Percentiles rank a stretch among this genome's conserved stretches.
Conservation (phyloP, 2,329 filamentous ascomycete genomes). For the Cercospora janseana region DNA sequence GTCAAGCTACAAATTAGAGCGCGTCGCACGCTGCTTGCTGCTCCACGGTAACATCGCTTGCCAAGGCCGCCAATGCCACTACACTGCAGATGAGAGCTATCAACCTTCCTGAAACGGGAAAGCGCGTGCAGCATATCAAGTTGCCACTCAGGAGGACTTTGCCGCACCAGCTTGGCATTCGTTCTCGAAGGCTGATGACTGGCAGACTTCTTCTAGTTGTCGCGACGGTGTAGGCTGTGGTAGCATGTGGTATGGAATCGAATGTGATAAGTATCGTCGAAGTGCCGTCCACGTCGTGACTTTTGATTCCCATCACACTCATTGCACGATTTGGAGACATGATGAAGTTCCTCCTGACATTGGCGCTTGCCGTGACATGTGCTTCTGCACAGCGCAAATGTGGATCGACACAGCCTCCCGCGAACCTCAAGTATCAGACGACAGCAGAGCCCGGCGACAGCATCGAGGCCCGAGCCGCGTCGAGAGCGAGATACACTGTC, state of each 20-base stretch:
- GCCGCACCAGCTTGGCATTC: slow-evolving; percentile 2
- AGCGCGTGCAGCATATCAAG: slow-evolving; percentile 2
- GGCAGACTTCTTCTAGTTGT: neutral
- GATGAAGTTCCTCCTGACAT: slow-evolving; percentile 6
- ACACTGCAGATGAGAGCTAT: neutral
- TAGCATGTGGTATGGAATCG: neutral
- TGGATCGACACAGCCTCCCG: slow-evolving; percentile 8
- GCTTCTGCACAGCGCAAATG: slow-evolving; percentile 12
- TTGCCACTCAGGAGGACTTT: neutral
- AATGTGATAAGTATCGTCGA: slow-evolving; percentile 5
- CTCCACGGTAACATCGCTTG: neutral
- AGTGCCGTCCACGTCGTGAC: neutral
- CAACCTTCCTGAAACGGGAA: slow-evolving; percentile 7
- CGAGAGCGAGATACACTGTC: slow-evolving; percentile 11
- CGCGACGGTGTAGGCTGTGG: neutral
- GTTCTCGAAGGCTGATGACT: neutral
- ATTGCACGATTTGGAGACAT: neutral
- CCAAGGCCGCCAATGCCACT: slow-evolving; percentile 3
- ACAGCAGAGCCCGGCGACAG: slow-evolving; percentile 4
- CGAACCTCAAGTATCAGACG: neutral
- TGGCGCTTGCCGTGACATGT: slow-evolving; percentile 12
- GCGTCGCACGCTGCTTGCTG: neutral
- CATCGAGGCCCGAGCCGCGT: slow-evolving; percentile 1
- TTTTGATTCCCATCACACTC: neutral
- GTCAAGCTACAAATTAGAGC: neutral